A percentile compares a stretch with the other conserved stretches of the same genome.
Evolutionary conservation across 2,329 filamentous ascomycete species (phyloP).

Genomic region (Colletotrichum sp.): DNA sequence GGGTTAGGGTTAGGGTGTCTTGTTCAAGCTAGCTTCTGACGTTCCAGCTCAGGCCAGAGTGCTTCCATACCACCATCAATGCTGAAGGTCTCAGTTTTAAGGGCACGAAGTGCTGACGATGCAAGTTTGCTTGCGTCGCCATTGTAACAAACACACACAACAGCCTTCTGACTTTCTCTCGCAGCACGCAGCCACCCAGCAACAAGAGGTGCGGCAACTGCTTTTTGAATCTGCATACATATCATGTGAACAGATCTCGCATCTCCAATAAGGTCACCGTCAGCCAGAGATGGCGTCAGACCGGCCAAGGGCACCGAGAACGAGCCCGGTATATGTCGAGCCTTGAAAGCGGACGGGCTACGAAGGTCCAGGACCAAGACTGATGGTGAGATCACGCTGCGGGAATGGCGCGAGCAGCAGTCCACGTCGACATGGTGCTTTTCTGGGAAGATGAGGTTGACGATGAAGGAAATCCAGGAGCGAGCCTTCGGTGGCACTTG

Average conservation of each 20-base stretch:
- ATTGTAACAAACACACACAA: conserved; percentile 4
- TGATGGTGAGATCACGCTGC: neutral
- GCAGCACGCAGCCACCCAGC: neutral
- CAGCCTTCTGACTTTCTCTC: neutral
- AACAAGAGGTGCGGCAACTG: neutral
- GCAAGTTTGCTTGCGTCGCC: conserved; percentile 1
- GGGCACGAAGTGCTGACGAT: neutral
- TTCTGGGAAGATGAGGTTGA: neutral
- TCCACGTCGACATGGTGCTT: fast-evolving
- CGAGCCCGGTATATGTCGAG: conserved; percentile 6
- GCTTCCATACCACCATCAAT: conserved; percentile 1
- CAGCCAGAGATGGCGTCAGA: neutral
- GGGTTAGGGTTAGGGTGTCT: fast-evolving
- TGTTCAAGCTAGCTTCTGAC: neutral
- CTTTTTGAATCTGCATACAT: neutral
- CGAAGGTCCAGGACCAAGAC: neutral
- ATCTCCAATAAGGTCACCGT: conserved; percentile 11
- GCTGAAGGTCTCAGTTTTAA: neutral
- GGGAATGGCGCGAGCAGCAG: neutral
- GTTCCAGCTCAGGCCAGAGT: neutral
- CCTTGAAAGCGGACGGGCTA: neutral
- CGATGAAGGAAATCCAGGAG: neutral
- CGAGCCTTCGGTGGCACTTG: neutral
- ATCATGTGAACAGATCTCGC: neutral
- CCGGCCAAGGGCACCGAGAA: neutral